Base-by-base conservation (phyloP, 306 rosid genomes). In the Luffa acutangula region DNA sequence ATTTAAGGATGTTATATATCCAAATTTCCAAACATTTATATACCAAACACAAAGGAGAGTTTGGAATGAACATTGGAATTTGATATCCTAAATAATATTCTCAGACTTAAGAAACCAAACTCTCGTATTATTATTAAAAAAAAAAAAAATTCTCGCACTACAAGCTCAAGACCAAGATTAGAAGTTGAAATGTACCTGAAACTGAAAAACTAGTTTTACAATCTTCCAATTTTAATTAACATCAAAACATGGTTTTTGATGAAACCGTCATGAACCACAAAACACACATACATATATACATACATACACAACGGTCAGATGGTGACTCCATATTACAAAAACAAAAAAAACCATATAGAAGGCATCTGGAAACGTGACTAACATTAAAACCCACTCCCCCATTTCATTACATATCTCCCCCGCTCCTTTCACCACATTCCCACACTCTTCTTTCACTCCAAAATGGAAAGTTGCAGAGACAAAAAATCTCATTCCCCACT, bases 391-490 rank as follows among this genome's bases (percentile, higher is more conserved):
- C 92, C 77, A 86, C 36, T 25, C 37, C 11, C 5, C 5, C 39
- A 60, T 31, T 11, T 25, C 39, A 7, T 18, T 60, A 59, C 37
- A 25, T 25, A 25, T 3, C 17, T 25, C 66, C 66, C 37, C 66
- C 76, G 56, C 76, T 45, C 76, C 76, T 45, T 45, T 45, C 56
- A 70, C 37, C 76, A 70, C 36, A 43, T 69, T 70, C 76, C 52
- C 54, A 21, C 54, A 43, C 31, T 43, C 75, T 10, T n/a, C 54
- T 69, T 13, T 15, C 8, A 15, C 4, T 25, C 31, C 12, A 36
- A n/a, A 18, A 95, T 95, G 97, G 97, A 95, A 36, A 85, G 85
- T 85, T 63, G 81, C 90, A 86, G 73, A 65, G 73, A 65, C 49
- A 63, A 63, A 37, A 65, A 65, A 65, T 58, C 34, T 2, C 13